These are phyloP conservation scores for Chaetomium fimeti DNA, from an alignment of 495 filamentous ascomycete genomes.

Conservation along the genomic window DNA sequence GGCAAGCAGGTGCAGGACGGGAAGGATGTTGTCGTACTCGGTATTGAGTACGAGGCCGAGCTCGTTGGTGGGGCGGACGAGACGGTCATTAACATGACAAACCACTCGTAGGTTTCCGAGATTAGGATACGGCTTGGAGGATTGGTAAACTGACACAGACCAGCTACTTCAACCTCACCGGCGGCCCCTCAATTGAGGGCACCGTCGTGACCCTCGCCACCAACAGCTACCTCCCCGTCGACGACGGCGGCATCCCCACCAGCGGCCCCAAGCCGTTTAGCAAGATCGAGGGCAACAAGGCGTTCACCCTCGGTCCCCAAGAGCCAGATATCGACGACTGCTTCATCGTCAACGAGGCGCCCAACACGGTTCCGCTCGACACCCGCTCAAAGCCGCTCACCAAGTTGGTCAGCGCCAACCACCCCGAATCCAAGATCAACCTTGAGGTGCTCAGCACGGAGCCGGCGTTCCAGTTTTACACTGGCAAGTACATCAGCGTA, in stretches of 20 bases:
- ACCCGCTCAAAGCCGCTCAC: slow-evolving; percentile 65
- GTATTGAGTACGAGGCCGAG: slow-evolving; percentile 86
- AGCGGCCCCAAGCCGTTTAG: slow-evolving; percentile 55
- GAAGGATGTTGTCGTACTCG: slow-evolving; percentile 63
- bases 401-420: slow-evolving; percentile 64
- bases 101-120: slow-evolving; percentile 70
- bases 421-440: slow-evolving; percentile 68
- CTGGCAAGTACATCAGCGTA: slow-evolving; percentile 79
- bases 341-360: slow-evolving; percentile 71
- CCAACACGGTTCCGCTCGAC: slow-evolving; percentile 65
- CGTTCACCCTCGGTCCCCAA: slow-evolving; percentile 65
- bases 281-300: slow-evolving; percentile 58
- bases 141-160: slow-evolving; percentile 11
- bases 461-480: slow-evolving; percentile 96
- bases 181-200: slow-evolving; percentile 65
- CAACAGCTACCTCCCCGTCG: slow-evolving; percentile 69
- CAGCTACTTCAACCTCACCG: slow-evolving; percentile 90
- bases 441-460: slow-evolving; percentile 86
- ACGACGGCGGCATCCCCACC: slow-evolving; percentile 67
- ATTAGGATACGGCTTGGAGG: neutral
- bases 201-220: slow-evolving; percentile 72
- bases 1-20: slow-evolving; percentile 61
- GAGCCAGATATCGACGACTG: slow-evolving; percentile 85
- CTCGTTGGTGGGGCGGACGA: slow-evolving; percentile 75
- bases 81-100: slow-evolving; percentile 87